Percentiles rank a stretch among this genome's conserved stretches.
These are phyloP conservation scores for Haplosporangium sp. DNA, from an alignment of 371 early-diverging fungal genomes.

Conservation along the genomic window DNA sequence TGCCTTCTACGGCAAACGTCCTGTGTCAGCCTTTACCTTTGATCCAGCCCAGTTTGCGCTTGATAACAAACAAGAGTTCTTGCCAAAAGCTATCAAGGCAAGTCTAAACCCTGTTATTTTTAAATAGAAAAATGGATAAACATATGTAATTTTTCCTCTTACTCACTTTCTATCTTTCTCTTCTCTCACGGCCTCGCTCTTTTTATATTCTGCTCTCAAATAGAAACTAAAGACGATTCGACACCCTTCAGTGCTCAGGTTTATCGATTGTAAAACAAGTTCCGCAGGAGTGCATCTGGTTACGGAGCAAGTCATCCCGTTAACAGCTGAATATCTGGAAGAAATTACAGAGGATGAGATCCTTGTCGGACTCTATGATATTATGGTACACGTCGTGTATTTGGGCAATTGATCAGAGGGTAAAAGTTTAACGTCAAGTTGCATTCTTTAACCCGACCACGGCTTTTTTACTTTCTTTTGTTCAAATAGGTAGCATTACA, in stretches of 20 bases:
- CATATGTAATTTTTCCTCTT: background rate
- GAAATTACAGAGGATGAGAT: conserved; percentile 49
- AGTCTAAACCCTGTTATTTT: background rate
- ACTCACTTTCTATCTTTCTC: background rate
- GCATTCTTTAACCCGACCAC: no score
- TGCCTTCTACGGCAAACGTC: conserved; percentile 46
- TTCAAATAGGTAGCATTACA: conserved; percentile 43
- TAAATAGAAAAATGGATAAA: background rate
- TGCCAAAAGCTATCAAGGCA: conserved; percentile 55
- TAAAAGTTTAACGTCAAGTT: background rate
- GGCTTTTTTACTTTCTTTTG: background rate
- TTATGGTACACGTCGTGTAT: conserved; percentile 31
- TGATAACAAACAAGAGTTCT: conserved; percentile 43
- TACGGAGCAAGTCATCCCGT: conserved; percentile 44
- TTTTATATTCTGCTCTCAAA: background rate
- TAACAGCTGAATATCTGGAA: conserved; percentile 45
- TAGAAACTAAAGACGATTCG: conserved; percentile 55
- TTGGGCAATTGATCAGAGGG: background rate
- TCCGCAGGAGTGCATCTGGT: conserved; percentile 44
- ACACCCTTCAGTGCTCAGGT: conserved; percentile 52
- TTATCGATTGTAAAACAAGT: conserved; percentile 53
- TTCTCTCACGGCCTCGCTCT: no score
- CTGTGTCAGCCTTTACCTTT: conserved; percentile 46
- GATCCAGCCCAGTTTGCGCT: conserved; percentile 49
- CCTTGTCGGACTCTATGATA: conserved; percentile 48